A percentile compares a stretch with the other conserved stretches of the same genome.
These are phyloP conservation scores for Puccinia triticina DNA, from an alignment of 1,284 basidiomycete species.

Conservation along the genomic window DNA sequence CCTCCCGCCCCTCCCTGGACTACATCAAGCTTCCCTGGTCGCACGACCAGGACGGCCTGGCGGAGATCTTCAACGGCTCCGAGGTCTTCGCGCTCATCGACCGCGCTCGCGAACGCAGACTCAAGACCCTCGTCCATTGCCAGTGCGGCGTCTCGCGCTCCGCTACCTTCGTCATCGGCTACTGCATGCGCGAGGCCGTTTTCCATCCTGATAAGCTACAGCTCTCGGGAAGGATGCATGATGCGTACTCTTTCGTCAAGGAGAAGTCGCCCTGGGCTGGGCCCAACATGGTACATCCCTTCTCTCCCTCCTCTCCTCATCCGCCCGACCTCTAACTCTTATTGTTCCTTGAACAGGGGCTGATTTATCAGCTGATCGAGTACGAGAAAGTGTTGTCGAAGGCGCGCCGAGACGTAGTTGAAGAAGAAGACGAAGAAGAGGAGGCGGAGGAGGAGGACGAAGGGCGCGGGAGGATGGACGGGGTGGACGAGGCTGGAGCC, in stretches of 20 bases:
- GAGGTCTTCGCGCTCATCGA: constrained; percentile 80
- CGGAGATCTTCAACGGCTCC: constrained; percentile 67
- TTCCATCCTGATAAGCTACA: constrained; percentile 64
- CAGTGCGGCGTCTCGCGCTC: constrained; percentile 95
- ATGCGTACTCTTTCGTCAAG: constrained; percentile 73
- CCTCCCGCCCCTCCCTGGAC: constrained; percentile 71
- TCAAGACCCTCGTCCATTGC: constrained; percentile 85
- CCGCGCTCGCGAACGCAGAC: constrained; percentile 70
- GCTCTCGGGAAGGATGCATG: constrained; percentile 74
- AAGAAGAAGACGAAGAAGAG: constrained; percentile 50
- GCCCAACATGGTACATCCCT: constrained; percentile 80
- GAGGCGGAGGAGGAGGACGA: not conserved
- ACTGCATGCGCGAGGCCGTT: constrained; percentile 90
- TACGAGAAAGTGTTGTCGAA: constrained; percentile 67
- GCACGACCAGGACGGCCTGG: constrained; percentile 63
- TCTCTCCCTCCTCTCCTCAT: constrained; percentile 50
- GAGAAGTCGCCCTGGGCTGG: constrained; percentile 83
- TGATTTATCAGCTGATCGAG: constrained; percentile 94
- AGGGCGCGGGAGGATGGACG: not conserved
- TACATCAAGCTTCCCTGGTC: constrained; percentile 94
- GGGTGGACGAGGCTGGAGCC: too few relatives aligned
- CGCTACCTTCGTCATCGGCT: constrained; percentile 87
- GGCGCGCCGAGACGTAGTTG: constrained; percentile 47
- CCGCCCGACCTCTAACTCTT: constrained; percentile 28
- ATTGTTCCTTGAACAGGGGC: constrained; percentile 61